Percentiles rank a stretch among this genome's conserved stretches.
Evolutionary conservation across 768 basidiomycete species (phyloP).

Genomic region (Tulasnella sp.): DNA sequence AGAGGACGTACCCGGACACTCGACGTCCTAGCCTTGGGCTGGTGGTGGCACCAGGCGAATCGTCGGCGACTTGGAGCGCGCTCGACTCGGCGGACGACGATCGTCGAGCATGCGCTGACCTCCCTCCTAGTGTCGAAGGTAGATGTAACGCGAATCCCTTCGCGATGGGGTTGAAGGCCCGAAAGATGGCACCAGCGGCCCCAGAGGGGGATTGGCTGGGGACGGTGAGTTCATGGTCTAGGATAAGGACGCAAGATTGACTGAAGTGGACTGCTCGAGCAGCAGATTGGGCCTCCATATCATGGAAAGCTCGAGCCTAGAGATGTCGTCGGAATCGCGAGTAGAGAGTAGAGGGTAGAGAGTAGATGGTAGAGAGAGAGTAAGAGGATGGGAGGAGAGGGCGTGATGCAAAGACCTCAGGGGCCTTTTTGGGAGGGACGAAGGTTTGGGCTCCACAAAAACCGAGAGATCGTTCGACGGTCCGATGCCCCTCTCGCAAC

Average conservation of each 20-base stretch:
- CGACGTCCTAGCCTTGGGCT: background rate
- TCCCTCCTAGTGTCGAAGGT: background rate
- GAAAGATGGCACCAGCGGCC: conserved; percentile 1
- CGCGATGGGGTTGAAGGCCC: background rate
- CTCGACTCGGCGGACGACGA: background rate
- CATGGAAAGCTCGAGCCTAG: background rate
- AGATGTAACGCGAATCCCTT: background rate
- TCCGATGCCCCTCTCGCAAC: background rate
- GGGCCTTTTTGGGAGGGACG: background rate
- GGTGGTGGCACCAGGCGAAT: background rate
- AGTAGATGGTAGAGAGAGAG: background rate
- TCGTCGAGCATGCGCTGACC: background rate
- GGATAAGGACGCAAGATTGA: conserved; percentile 18
- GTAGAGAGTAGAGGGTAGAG: background rate
- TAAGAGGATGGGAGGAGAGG: background rate
- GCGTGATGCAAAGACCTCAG: background rate
- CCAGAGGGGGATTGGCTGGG: background rate
- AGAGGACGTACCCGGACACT: background rate
- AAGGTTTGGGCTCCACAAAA: background rate
- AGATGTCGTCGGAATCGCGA: background rate
- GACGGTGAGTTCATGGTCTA: background rate
- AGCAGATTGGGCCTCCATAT: background rate
- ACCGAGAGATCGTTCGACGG: background rate
- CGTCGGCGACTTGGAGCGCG: background rate
- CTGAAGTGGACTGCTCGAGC: conserved; percentile 8